These are phyloP conservation scores for Ceratocystis harringtonii DNA, from an alignment of 2,329 filamentous ascomycete species.

Conservation along the genomic window DNA sequence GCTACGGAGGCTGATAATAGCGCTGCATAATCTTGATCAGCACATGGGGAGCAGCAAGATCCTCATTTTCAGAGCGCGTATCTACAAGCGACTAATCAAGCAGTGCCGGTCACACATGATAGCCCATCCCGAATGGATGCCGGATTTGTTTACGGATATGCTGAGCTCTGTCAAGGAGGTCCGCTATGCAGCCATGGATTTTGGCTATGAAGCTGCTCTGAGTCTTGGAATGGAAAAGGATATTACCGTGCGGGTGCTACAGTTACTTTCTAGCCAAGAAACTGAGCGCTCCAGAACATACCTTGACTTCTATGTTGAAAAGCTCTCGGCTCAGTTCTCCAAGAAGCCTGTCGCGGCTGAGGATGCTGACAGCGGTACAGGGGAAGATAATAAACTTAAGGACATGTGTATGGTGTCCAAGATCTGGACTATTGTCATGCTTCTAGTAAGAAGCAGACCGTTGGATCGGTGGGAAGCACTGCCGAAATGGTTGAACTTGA, in stretches of 20 bases:
- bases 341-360: conserved; percentile 30
- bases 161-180: conserved; percentile 66
- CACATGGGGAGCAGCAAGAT: conserved; percentile 69
- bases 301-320: conserved; percentile 51
- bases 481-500: conserved; percentile 58
- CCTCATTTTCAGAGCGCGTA: conserved; percentile 56
- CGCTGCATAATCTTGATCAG: conserved; percentile 57
- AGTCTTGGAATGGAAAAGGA: conserved; percentile 53
- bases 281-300: conserved; percentile 41
- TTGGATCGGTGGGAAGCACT: conserved; percentile 59
- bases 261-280: conserved; percentile 34
- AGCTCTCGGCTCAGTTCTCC: conserved; percentile 54
- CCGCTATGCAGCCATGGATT: conserved; percentile 54
- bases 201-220: conserved; percentile 57
- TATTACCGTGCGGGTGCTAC: conserved; percentile 50
- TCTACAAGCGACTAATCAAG: conserved; percentile 63
- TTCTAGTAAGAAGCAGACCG: conserved; percentile 52
- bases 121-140: conserved; percentile 60
- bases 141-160: conserved; percentile 68
- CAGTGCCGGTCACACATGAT: conserved; percentile 59
- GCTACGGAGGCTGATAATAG: conserved; percentile 53
- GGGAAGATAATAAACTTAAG: conserved; percentile 11
- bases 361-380: neutral
- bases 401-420: conserved; percentile 51
- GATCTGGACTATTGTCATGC: conserved; percentile 72